Evolutionary conservation across 192 early-diverging fungal genomes (phyloP).

Genomic region (Entomortierella lignicola): DNA sequence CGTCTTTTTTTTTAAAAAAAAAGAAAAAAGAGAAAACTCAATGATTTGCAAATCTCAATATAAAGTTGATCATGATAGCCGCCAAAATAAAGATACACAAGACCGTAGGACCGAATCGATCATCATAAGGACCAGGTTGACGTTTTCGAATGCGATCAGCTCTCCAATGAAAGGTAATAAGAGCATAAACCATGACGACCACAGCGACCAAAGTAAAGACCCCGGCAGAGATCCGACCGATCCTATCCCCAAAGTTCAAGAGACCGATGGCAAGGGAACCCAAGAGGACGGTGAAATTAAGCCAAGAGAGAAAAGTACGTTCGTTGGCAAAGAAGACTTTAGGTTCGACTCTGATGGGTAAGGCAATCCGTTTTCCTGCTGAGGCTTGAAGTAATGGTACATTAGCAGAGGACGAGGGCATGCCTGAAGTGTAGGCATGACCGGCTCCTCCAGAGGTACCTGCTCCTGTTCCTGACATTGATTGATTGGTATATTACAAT

Average conservation of each 20-base stretch:
- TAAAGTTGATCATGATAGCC: conserved; percentile 79
- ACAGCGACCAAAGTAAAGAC: conserved; percentile 72
- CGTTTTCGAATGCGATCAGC: conserved; percentile 74
- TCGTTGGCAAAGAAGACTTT: conserved; percentile 98
- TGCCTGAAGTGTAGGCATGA: conserved; percentile 25
- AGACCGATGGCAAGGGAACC: conserved; percentile 82
- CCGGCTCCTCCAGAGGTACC: neutral
- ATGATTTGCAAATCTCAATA: conserved; percentile 39
- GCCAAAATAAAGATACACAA: conserved; percentile 74
- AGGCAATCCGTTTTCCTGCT: conserved; percentile 74
- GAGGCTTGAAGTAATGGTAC: conserved; percentile 44
- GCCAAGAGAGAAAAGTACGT: conserved; percentile 91
- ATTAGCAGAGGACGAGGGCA: conserved; percentile 32
- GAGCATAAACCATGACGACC: conserved; percentile 82
- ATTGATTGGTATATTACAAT: too few species aligned
- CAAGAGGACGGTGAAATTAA: conserved; percentile 84
- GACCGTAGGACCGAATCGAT: conserved; percentile 77
- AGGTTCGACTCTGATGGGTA: conserved; percentile 84
- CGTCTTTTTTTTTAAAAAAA: too few species aligned
- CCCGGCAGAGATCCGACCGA: conserved; percentile 66
- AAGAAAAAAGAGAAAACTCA: too few species aligned
- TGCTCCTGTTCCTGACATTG: conserved; percentile 22
- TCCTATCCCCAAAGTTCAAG: conserved; percentile 84
- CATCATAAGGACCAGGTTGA: conserved; percentile 80
- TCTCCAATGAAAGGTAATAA: conserved; percentile 81